These are phyloP conservation scores for Colletotrichum lupini DNA, from an alignment of 2,329 filamentous ascomycete genomes.

Conservation along the genomic window DNA sequence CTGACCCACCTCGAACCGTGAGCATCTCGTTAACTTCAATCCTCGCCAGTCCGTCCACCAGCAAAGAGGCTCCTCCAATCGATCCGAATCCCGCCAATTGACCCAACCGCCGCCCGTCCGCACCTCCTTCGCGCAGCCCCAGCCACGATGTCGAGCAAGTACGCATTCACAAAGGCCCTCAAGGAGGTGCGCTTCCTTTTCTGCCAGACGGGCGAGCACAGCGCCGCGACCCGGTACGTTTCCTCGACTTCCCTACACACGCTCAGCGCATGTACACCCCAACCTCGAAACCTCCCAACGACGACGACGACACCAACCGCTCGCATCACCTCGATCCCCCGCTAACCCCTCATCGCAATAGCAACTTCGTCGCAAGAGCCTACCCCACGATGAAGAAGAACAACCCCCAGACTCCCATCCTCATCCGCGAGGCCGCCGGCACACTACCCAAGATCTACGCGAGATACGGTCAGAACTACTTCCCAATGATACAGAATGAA, in stretches of 20 bases:
- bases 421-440: slow-evolving; percentile 91
- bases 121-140: slow-evolving; percentile 21
- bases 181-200: slow-evolving; percentile 98
- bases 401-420: slow-evolving; percentile 93
- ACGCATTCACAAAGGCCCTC: slow-evolving; percentile 87
- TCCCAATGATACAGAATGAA: neutral
- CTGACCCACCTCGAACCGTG: neutral
- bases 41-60: slow-evolving; percentile 21
- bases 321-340: neutral
- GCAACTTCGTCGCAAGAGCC: slow-evolving; percentile 88
- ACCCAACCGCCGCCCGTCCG: neutral
- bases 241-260: neutral
- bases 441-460: slow-evolving; percentile 89
- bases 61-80: slow-evolving; percentile 37
- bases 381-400: slow-evolving; percentile 99
- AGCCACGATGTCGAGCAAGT: slow-evolving; percentile 83
- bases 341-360: slow-evolving; percentile 50
- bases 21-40: slow-evolving; percentile 33
- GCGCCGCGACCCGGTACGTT: slow-evolving; percentile 85
- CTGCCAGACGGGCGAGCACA: slow-evolving; percentile 93
- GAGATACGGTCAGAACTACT: slow-evolving; percentile 79
- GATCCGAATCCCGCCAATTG: slow-evolving; percentile 27
- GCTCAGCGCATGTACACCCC: too few relatives aligned
- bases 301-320: neutral
- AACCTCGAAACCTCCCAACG: neutral